Conservation (phyloP, 495 filamentous ascomycete species). For the Trichoderma asperelloides region DNA sequence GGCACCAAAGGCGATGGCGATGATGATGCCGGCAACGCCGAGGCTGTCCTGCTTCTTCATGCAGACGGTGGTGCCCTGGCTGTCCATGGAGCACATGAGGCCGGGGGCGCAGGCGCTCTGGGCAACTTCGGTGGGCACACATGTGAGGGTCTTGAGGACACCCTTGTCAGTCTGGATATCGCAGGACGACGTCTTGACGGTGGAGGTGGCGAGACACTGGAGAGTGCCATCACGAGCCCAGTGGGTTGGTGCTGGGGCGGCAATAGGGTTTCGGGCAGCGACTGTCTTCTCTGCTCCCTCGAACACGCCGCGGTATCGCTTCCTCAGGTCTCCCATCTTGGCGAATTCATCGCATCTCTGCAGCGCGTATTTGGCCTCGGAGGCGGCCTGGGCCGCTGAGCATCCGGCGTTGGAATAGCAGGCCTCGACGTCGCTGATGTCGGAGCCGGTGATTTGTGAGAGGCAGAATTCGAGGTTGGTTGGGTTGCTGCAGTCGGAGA, state of each 20-base stretch:
- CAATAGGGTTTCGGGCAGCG: conserved; percentile 9
- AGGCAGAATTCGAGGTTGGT: conserved; percentile 29
- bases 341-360: conserved; percentile 22
- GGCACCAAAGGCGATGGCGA: conserved; percentile 32
- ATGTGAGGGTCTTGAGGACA: conserved; percentile 21
- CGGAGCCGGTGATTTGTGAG: conserved; percentile 24
- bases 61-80: conserved; percentile 28
- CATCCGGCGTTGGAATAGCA: conserved; percentile 34
- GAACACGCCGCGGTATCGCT: conserved; percentile 15
- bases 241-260: conserved; percentile 12
- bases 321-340: conserved; percentile 21
- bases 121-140: conserved; percentile 26
- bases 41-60: conserved; percentile 31
- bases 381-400: conserved; percentile 24
- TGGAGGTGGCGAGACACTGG: conserved; percentile 30
- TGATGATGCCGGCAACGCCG: conserved; percentile 28
- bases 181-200: conserved; percentile 24
- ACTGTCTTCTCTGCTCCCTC: conserved; percentile 13
- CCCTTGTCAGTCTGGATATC: conserved; percentile 26
- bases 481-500: conserved; percentile 29
- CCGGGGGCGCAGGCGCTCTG: conserved; percentile 32
- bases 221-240: conserved; percentile 1
- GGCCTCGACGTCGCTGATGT: conserved; percentile 12
- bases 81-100: conserved; percentile 33
- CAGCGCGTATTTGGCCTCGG: conserved; percentile 26